phyloP scores from a whole-genome alignment of 1,284 basidiomycete species.

The Naganishia sp. region DNA sequence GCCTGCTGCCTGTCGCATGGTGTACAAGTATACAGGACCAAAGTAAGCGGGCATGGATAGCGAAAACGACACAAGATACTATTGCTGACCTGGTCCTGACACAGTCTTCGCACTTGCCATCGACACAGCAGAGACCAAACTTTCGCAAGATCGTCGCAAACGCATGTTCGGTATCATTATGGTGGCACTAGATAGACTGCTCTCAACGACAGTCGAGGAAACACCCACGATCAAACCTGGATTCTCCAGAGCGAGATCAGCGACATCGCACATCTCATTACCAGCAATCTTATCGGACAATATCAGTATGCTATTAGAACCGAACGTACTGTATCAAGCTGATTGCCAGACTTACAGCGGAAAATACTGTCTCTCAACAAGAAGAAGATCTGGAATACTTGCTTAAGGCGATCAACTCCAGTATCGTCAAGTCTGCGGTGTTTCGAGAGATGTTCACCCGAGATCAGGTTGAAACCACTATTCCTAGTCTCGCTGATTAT shows the following conservation, averaged over 20 bases:
- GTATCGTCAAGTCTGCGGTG: conserved; percentile 25
- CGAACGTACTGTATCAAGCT: neutral
- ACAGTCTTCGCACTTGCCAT: conserved; percentile 30
- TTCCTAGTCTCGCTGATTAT: conserved; percentile 50
- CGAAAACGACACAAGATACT: neutral
- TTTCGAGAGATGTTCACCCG: conserved; percentile 36
- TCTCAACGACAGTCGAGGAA: conserved; percentile 43
- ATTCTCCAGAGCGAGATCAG: conserved; percentile 6
- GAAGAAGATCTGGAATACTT: conserved; percentile 40
- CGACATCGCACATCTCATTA: conserved; percentile 14
- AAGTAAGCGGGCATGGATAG: conserved; percentile 27
- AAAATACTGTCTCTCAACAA: neutral
- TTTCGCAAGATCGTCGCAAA: conserved; percentile 32
- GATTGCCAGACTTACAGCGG: neutral
- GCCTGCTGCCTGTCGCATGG: conserved; percentile 46
- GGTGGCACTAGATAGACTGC: conserved; percentile 43
- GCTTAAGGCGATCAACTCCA: conserved; percentile 40
- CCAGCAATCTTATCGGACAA: conserved; percentile 1
- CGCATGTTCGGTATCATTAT: conserved; percentile 39
- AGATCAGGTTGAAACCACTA: conserved; percentile 46
- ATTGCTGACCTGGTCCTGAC: neutral
- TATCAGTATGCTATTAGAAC: neutral
- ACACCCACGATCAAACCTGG: conserved; percentile 27
- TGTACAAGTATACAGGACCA: conserved; percentile 41
- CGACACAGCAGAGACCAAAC: conserved; percentile 38